Base-by-base conservation (phyloP, 2,329 filamentous ascomycete species). In the Xylariaceae sp. region DNA sequence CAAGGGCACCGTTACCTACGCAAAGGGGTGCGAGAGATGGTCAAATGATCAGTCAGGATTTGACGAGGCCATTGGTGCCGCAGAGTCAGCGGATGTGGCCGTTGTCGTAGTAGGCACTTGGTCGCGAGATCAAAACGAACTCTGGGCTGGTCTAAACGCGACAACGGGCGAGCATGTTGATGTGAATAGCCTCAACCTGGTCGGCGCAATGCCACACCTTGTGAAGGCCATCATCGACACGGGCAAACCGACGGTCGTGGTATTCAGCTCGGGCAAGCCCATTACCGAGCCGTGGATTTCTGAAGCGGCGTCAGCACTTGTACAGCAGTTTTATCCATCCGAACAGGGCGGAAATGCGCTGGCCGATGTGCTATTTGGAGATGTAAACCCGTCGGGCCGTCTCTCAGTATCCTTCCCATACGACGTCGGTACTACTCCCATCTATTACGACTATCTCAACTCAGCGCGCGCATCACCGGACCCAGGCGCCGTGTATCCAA, bases 161-260 rank as follows among this genome's bases (percentile, higher is more conserved):
- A 91, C 88, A 0, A 90, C 87, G 0, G 88, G 87, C 54, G 88
- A 91, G 69, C 87, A 90, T 67, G 83, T 91, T 52, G 88, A 91
- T 65, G 77, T 85, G 0, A 75, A 82, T 58, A 78, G 77, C 55
- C 79, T 91, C 15, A 80, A 83, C 59, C 83, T 91, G 8, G 85
- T 90, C 10, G 88, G 88, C 2, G 87, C 88, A 18, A 88, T 88
- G 81, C 81, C 80, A 1, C 79, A 80, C 8, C 82, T 90, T 1
- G 83, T 89, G 53, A 77, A 81, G 66, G 86, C 87, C 18, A 82
- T 91, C 67, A 82, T 88, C 62, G 81, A 83, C 59, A 88, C 87
- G 0, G 84, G 83, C 47, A 85, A 82, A 60, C 86, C 86, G 2
- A 89, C 86, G 1, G 74, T 89, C 39, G 84, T 89, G 3, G 83